phyloP scores from a whole-genome alignment of 495 filamentous ascomycete species.

The Neurospora tetraspora region DNA sequence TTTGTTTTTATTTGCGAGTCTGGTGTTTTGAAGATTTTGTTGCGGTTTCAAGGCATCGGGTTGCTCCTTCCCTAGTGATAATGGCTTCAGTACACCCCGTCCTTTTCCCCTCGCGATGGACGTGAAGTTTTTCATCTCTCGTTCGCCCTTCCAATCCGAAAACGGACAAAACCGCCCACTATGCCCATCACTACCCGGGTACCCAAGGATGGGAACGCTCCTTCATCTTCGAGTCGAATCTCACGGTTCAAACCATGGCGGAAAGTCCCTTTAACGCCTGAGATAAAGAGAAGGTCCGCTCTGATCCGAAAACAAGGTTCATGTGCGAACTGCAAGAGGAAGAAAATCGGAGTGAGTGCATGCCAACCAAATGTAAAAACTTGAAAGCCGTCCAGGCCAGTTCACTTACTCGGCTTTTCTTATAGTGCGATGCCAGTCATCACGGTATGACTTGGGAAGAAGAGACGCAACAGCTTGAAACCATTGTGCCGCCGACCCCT shows the following conservation, averaged over 20 bases:
- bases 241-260: constrained; percentile 25
- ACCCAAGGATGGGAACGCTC: constrained; percentile 31
- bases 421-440: constrained; percentile 40
- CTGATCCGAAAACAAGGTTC: constrained; percentile 40
- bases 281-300: constrained; percentile 36
- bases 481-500: constrained; percentile 17
- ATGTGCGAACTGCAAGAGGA: constrained; percentile 35
- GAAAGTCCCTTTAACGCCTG: too few species aligned
- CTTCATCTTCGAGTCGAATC: constrained; percentile 33
- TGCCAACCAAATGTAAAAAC: not conserved
- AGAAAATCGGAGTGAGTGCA: too few species aligned
- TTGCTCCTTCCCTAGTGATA: too few species aligned
- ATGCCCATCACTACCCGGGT: constrained; percentile 4
- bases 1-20: too few species aligned
- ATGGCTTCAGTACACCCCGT: too few species aligned
- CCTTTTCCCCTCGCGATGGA: too few species aligned
- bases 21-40: too few species aligned
- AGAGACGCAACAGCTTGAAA: constrained; percentile 20
- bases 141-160: not conserved
- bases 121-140: too few species aligned
- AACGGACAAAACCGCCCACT: not conserved
- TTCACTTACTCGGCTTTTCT: constrained; percentile 1
- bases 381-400: not conserved
- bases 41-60: not conserved
- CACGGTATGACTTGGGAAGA: constrained; percentile 43